Conservation (phyloP, 176 grass and related monocot species). For the Zizania latifolia region DNA sequence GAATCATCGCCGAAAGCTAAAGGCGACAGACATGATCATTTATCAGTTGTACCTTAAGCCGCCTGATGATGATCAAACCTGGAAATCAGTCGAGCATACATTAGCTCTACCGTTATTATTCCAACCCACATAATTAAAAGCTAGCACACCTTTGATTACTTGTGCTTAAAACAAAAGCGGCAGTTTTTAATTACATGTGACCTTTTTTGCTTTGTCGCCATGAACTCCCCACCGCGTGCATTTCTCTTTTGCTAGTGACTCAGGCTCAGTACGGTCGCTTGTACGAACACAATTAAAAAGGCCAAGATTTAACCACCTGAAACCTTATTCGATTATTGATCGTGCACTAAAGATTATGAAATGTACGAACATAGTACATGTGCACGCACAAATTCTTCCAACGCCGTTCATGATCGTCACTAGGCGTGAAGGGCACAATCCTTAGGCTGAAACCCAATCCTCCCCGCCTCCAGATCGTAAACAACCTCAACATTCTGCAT, state of each 20-base stretch:
- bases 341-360: background rate
- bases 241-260: background rate
- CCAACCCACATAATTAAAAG: background rate
- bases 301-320: background rate
- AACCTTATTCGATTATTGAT: background rate
- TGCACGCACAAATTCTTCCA: background rate
- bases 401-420: background rate
- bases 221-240: background rate
- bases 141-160: background rate
- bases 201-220: background rate
- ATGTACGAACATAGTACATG: too few relatives aligned
- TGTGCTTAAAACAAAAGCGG: background rate
- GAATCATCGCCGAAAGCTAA: too few relatives aligned
- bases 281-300: background rate
- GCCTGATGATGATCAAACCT: background rate
- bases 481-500: constrained; percentile 52
- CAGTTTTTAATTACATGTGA: background rate
- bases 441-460: constrained; percentile 37
- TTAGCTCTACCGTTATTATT: background rate
- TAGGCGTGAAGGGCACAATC: constrained; percentile 22
- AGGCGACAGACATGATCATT: too few relatives aligned
- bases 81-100: background rate
- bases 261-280: background rate
- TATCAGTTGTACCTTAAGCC: too few relatives aligned
- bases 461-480: constrained; percentile 33